Evolutionary conservation across 305 asterid species (phyloP), one percentile per base, ranked within the genome.

Genomic region (Withania somnifera): DNA sequence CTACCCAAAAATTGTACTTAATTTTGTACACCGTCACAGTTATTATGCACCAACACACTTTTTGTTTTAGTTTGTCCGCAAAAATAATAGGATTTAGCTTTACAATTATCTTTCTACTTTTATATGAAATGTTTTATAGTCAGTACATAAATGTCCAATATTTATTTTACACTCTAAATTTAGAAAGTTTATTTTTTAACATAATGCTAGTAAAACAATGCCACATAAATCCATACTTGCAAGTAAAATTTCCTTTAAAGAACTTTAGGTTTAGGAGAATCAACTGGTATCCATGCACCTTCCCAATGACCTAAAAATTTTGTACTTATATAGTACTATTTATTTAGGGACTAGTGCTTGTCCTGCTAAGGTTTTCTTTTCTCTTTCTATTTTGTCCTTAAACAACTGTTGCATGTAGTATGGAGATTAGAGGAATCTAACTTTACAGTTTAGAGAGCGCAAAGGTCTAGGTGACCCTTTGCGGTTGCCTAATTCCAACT

Each of bases 401-500:
- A 53, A 77, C 81, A 3, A 54, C 69, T 78, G 52, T 54, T 54
- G 66, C 32, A 7, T 22, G 68, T 54, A 34, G 10, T 14, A 69
- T 51, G n/a, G 17, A 38, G 17, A 45, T 69, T n/a, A 36, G 45
- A 77, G 51, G 19, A 11, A 28, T 19, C 17, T 7, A 52, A 54
- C 81, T 78, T 73, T 47, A 47, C 10, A 73, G 2, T 47, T 73
- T 73, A 47, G 79, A 73, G 60, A 24, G 7, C 58, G 24, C 79
- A 73, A 73, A 73, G 60, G 60, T 17, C 79, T 73, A 73, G 79
- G 60, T 73, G 79, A 73, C 79, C 26, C 42, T 73, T 47, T 47
- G 60, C 60, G 24, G 79, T 73, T 73, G 26, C 79, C 60, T 73
- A 73, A 57, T 78, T 77, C 85, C 85, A 83, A 50, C 54, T 68